Base-by-base conservation (phyloP, 106 monocot genomes). In the Dendrobium officinale region DNA sequence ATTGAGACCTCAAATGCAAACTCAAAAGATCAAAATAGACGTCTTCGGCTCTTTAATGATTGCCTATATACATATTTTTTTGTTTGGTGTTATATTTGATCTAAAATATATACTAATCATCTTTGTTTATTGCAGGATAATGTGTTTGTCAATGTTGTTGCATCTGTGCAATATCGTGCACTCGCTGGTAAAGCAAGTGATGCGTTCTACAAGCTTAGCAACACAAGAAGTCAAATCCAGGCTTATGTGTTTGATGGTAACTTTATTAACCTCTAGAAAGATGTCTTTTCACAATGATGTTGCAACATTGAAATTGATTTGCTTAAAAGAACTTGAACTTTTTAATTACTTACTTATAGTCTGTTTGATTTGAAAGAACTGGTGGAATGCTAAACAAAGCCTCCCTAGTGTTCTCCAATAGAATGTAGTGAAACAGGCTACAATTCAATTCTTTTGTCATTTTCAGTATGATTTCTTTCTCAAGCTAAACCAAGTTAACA, bases 181-280 rank as follows among this genome's bases (percentile, higher is more conserved):
- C 80, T 95, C 55, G 79, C 88, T 44, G 59, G 85, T 31, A 90
- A 90, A 67, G 92, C 92, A 55, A 84, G 37, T 11, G 95, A 95
- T 59, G 95, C 95, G 15, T 95, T 84, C 75, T 95, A 95, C 73
- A 92, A 86, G 77, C 85, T 92, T 61, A 92, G 84, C 84, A 92
- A 95, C 78, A 88, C 95, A 24, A 85, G 85, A 49, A 33, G 51
- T 58, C 95, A 95, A 81, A 95, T 95, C 86, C 92, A 95, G 83
- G 90, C 92, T 42, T 95, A 95, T 82, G 95, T 90, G 0, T 95
- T 95, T 84, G 95, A 95, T 84, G 92, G 95, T 95, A 88, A 76
- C 5, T 61, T 61, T n/a, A 22, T n/a, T 61, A 10, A 61, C 1
- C 54, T 54, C 9, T 9, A 16, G 16, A 54, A 16, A 5, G 16